Evolutionary conservation across 176 grass and related monocot genomes (phyloP).

Genomic region (Aegilops bicornis): DNA sequence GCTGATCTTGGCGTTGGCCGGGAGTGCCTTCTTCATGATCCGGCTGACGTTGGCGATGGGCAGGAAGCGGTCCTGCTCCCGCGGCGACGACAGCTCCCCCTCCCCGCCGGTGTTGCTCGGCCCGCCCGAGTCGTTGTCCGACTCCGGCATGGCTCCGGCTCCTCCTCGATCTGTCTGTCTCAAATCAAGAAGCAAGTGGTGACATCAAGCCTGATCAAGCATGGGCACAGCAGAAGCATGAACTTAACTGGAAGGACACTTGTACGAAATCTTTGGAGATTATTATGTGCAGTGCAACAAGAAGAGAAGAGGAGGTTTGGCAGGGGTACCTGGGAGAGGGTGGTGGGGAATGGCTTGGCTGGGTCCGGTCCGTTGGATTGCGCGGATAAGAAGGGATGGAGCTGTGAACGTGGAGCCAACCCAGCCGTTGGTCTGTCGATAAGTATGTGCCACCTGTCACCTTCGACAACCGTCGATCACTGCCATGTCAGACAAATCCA

Average conservation of each 20-base stretch:
- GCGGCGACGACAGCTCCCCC: constrained; percentile 51
- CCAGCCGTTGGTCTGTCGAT: constrained; percentile 48
- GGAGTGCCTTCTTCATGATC: constrained; percentile 99
- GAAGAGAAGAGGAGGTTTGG: neutral
- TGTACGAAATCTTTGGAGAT: neutral
- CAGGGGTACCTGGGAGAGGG: neutral
- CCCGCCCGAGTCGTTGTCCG: constrained; percentile 80
- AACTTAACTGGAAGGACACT: neutral
- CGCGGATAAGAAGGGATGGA: constrained; percentile 57
- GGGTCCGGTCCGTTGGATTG: constrained; percentile 55
- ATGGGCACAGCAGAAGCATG: neutral
- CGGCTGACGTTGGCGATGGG: constrained; percentile 97
- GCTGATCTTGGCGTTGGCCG: constrained; percentile 96
- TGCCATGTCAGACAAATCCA: constrained; percentile 37
- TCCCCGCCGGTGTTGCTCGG: constrained; percentile 54
- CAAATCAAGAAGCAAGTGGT: constrained; percentile 24
- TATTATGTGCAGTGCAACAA: neutral
- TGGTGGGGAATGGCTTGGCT: neutral
- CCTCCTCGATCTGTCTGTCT: neutral
- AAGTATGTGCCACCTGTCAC: constrained; percentile 43
- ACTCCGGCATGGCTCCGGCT: constrained; percentile 58
- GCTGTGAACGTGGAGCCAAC: constrained; percentile 32
- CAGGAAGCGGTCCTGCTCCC: constrained; percentile 93
- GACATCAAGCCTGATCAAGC: neutral
- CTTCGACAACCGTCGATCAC: neutral